Percentiles rank a stretch among this genome's conserved stretches.
Conservation (phyloP, 2,329 filamentous ascomycete genomes). For the Trichothecium sympodiale region DNA sequence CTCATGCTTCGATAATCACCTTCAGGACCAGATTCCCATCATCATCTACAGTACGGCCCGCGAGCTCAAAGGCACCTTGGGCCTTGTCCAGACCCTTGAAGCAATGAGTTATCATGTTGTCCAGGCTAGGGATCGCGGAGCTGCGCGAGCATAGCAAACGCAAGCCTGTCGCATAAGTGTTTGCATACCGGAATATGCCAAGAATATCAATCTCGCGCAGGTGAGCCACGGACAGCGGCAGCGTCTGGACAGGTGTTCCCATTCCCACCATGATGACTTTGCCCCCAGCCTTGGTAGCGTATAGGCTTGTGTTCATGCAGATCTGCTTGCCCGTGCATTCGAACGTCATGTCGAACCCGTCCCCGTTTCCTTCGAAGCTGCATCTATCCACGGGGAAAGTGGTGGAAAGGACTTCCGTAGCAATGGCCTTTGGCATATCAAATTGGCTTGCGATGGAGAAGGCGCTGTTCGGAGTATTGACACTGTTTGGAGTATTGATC, state of each 20-base stretch:
- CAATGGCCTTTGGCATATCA: constrained; percentile 37
- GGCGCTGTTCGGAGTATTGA: constrained; percentile 32
- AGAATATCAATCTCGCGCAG: constrained; percentile 67
- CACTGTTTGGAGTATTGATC: constrained; percentile 31
- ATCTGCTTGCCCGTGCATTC: constrained; percentile 69
- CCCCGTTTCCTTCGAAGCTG: constrained; percentile 46
- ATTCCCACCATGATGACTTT: constrained; percentile 70
- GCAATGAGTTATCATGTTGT: constrained; percentile 63
- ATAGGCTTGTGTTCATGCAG: constrained; percentile 66
- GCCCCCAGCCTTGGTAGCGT: constrained; percentile 58
- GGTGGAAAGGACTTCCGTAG: constrained; percentile 35
- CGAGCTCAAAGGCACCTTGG: constrained; percentile 57
- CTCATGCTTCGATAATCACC: constrained; percentile 47
- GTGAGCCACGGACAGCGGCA: constrained; percentile 62
- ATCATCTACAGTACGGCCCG: constrained; percentile 55
- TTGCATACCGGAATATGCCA: constrained; percentile 69
- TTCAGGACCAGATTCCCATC: constrained; percentile 61
- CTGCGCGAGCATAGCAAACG: constrained; percentile 38
- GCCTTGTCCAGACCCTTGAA: constrained; percentile 54
- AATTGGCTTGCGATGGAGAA: constrained; percentile 37
- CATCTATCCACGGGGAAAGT: constrained; percentile 17
- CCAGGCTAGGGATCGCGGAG: constrained; percentile 42
- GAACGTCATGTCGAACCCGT: constrained; percentile 58
- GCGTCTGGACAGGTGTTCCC: constrained; percentile 65
- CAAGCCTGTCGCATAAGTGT: constrained; percentile 65